A percentile compares a stretch with the other conserved stretches of the same genome.
phyloP scores from a whole-genome alignment of 345 rosid genomes.

The Physaria fendleri region DNA sequence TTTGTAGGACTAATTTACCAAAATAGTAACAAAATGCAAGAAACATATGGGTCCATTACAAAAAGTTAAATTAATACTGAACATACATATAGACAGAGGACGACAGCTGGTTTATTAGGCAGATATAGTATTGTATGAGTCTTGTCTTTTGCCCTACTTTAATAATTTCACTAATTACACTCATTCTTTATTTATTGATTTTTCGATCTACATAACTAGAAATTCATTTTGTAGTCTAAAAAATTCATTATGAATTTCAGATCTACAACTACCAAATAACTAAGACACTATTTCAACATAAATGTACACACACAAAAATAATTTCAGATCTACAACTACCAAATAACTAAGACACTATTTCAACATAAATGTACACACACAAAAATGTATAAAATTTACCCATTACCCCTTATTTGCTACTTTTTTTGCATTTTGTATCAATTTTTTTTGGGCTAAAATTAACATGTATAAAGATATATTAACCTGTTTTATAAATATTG shows the following conservation, averaged over 20 bases:
- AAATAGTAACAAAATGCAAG: conserved; percentile 26
- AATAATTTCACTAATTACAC: conserved; percentile 15
- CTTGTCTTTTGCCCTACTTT: conserved; percentile 27
- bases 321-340: background rate
- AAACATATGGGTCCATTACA: conserved; percentile 28
- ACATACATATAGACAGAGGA: conserved; percentile 24
- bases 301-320: background rate
- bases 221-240: background rate
- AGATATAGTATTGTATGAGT: background rate
- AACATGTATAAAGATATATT: too few species aligned
- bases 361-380: background rate
- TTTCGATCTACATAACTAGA: background rate
- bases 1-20: conserved; percentile 19
- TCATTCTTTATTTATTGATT: background rate
- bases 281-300: background rate
- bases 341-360: background rate
- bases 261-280: conserved; percentile 2
- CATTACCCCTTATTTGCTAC: too few species aligned
- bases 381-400: too few species aligned
- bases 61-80: conserved; percentile 25
- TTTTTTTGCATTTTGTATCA: too few species aligned
- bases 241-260: background rate
- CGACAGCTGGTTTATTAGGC: conserved; percentile 33
- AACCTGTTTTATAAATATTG: too few species aligned
- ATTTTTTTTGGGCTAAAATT: too few species aligned